Percentiles rank a stretch among this genome's conserved stretches.
phyloP scores from a whole-genome alignment of 2,329 filamentous ascomycete species.

The Arachnopeziza araneosa region DNA sequence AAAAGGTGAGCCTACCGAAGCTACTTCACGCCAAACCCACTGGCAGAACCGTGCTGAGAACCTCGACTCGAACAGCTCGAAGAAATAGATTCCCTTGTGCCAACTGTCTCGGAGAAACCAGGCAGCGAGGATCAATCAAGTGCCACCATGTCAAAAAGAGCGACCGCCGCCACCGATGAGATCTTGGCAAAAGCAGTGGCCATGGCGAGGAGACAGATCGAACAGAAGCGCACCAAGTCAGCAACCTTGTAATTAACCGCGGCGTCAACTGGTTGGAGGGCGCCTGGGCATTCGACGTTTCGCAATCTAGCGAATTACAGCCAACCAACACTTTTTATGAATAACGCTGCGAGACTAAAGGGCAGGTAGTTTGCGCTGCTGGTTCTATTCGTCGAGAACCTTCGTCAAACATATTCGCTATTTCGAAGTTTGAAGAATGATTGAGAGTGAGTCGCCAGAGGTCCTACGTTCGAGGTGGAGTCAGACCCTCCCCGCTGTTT shows the following conservation, averaged over 20 bases:
- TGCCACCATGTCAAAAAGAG: neutral
- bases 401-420: neutral
- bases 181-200: neutral
- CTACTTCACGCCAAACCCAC: neutral
- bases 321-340: neutral
- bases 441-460: neutral
- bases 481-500: neutral
- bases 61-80: neutral
- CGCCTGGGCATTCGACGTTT: conserved; percentile 10
- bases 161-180: neutral
- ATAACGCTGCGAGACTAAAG: neutral
- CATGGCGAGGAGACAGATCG: neutral
- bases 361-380: neutral
- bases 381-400: neutral
- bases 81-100: neutral
- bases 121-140: neutral
- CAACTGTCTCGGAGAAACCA: neutral
- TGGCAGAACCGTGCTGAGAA: neutral
- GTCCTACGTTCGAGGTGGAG: neutral
- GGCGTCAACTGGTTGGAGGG: conserved; percentile 38
- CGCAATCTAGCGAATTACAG: neutral
- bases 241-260: conserved; percentile 13
- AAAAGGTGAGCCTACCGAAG: neutral
- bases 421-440: neutral
- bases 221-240: neutral